phyloP scores from a whole-genome alignment of 345 rosid genomes.

The Viola odorata region DNA sequence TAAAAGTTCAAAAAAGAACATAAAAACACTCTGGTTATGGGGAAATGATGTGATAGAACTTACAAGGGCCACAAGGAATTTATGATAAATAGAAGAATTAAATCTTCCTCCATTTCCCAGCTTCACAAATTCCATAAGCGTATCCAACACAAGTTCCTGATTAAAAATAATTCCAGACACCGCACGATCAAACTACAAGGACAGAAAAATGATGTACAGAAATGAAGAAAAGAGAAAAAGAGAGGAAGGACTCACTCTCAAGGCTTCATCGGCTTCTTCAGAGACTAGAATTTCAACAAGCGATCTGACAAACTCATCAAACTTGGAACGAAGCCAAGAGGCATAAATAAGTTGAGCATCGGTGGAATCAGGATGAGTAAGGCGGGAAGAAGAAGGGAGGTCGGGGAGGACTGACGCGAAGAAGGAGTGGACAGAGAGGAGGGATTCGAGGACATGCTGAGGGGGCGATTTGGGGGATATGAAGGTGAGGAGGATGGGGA shows the following conservation, averaged over 20 bases:
- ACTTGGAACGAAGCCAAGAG: constrained; percentile 81
- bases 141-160: constrained; percentile 74
- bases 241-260: constrained; percentile 37
- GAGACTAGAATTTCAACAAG: constrained; percentile 45
- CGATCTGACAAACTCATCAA: constrained; percentile 57
- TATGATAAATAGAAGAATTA: constrained; percentile 64
- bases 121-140: constrained; percentile 80
- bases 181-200: background rate
- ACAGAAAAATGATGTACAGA: background rate
- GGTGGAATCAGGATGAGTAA: background rate
- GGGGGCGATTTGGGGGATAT: constrained; percentile 61
- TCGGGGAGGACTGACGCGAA: constrained; percentile 72
- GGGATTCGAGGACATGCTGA: constrained; percentile 58
- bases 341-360: constrained; percentile 52
- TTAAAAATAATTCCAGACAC: background rate
- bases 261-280: constrained; percentile 40
- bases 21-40: background rate
- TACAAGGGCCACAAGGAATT: constrained; percentile 59
- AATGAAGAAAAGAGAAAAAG: background rate
- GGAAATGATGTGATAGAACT: constrained; percentile 14
- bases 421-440: constrained; percentile 89
- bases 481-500: constrained; percentile 67
- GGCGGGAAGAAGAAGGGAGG: constrained; percentile 50
- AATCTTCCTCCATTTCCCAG: constrained; percentile 60
- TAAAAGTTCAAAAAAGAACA: background rate